These are phyloP conservation scores for Aspergillus steynii DNA, from an alignment of 495 filamentous ascomycete genomes.

Conservation along the genomic window DNA sequence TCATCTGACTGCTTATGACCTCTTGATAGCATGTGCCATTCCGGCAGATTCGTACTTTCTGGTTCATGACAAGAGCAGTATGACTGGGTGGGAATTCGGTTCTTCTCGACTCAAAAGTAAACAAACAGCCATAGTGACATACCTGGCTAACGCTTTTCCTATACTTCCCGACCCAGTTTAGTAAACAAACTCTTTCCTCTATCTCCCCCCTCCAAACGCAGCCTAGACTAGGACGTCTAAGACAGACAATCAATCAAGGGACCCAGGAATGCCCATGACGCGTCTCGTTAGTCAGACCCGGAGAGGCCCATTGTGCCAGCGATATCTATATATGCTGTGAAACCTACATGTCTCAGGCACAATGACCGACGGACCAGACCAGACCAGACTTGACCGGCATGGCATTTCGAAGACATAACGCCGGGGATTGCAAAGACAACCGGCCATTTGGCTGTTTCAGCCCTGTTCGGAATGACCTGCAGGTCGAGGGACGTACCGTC, in stretches of 20 bases:
- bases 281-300: neutral
- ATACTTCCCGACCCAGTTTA: no score
- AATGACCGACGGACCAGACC: neutral
- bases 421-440: neutral
- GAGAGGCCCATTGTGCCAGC: neutral
- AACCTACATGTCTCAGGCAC: neutral
- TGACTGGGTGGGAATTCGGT: no score
- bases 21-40: neutral
- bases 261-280: neutral
- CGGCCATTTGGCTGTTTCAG: neutral
- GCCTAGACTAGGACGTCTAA: no score
- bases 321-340: neutral
- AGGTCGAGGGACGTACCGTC: neutral
- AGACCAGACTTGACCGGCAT: slow-evolving; percentile 6
- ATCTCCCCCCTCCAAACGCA: no score
- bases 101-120: no score
- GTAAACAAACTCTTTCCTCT: no score
- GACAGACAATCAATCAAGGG: neutral
- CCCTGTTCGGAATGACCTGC: neutral
- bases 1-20: no score
- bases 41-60: no score
- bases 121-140: no score
- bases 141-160: no score
- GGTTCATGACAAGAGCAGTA: no score
- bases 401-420: neutral